Base-by-base conservation (phyloP, 305 asterid genomes). In the Andrographis paniculata region DNA sequence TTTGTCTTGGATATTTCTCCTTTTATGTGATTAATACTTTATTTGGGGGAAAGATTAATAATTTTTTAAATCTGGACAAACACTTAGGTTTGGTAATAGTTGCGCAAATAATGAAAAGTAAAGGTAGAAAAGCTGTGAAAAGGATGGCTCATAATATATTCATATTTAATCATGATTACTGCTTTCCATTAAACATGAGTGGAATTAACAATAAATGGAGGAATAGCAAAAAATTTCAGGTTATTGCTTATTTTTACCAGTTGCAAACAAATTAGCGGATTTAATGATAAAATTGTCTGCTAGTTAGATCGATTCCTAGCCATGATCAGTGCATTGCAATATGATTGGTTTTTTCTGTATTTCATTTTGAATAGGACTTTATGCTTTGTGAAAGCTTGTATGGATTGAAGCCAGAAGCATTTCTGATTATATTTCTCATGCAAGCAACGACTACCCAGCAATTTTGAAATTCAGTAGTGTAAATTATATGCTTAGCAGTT, bases 91-190 rank as follows among this genome's bases (percentile, higher is more conserved):
- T 52, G 48, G 50, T 9, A 45, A 11, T 31, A 50, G 21, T 45
- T 17, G 15, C 39, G 8, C 19, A 18, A 10, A 36, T 10, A n/a
- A 16, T 17, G 31, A 43, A 36, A 42, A 19, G 43, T 20, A 31
- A 52, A 23, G 19, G 44, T 35, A 51, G 37, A 60, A 60, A 60
- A 63, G 27, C 33, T 22, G 17, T 51, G 72, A 56, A 17, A 51
- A 52, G 28, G 64, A 66, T 52, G 27, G 59, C n/a, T 65, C 37
- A 53, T n/a, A 16, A 39, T 28, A 47, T 9, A 31, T 37, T 53
- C 27, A n/a, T 14, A 21, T 47, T 46, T 22, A 56, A 57, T 55
- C 27, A 45, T 56, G 55, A 56, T 31, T 50, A 44, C 19, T 22
- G 27, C 28, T 45, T 42, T 20, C 61, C 58, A 57, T 63, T 41